Base-by-base conservation (phyloP, 2,329 filamentous ascomycete species). In the Trichoderma koningiopsis region DNA sequence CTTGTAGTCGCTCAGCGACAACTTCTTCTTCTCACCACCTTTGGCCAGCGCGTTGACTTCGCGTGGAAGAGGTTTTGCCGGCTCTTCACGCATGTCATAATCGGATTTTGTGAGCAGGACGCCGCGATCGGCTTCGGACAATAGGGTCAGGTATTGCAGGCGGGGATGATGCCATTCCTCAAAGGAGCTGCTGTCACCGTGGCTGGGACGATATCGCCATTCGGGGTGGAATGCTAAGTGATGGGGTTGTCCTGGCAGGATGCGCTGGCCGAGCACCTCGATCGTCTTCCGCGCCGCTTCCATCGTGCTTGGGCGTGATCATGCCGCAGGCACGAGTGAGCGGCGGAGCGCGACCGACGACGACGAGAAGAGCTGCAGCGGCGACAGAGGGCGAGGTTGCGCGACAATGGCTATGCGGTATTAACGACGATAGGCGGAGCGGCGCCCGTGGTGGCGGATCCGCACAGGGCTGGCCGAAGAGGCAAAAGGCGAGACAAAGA, bases 1-100 rank as follows among this genome's bases (percentile, higher is more conserved):
- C 77, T 86, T 86, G 73, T 88, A 89, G 75, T 88, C 87, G 77
- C 84, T 86, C 70, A 89, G 77, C 16, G 86, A 87, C 72, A 88
- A 76, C 76, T 88, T 87, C 79, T 86, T 87, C 77, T 83, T 87
- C 74, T 84, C 82, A 70, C 77, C 80, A 62, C 77, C 77, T 72
- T 81, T 78, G 65, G 81, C 73, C 70, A 85, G 81, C 70, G 80
- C 76, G 73, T 75, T 76, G 71, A 81, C 76, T 68, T 81, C 77
- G 70, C 76, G 77, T 68, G 79, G 77, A 55, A 77, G 73, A 69
- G 79, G 78, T 49, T 81, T 81, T 13, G 81, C 79, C 27, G 82
- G 80, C 70, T 87, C 85, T 73, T 87, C 83, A 75, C 84, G 82
- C 76, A 88, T 86, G 68, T 87, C 84, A 79, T 86, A 88, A 74